Evolutionary conservation across 352 stramenopile genomes (phyloP).

Genomic region (Phytophthora vignae): DNA sequence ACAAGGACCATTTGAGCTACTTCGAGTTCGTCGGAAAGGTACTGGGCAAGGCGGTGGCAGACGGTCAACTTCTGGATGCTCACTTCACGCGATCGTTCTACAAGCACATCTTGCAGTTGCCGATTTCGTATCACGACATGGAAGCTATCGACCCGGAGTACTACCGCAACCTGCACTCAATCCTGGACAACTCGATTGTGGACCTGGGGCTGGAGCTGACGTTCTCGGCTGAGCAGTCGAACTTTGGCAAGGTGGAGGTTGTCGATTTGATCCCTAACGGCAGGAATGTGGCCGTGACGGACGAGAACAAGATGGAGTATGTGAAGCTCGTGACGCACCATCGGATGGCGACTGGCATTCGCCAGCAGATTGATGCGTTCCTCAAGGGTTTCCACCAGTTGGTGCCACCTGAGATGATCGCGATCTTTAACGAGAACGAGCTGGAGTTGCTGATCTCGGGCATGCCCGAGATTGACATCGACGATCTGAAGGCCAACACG

Average conservation of each 20-base stretch:
- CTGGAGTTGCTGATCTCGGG: slow-evolving; percentile 94
- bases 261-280: slow-evolving; percentile 93
- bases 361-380: slow-evolving; percentile 93
- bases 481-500: slow-evolving; percentile 94
- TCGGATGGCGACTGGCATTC: slow-evolving; percentile 99
- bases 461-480: slow-evolving; percentile 95
- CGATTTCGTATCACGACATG: slow-evolving; percentile 99
- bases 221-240: slow-evolving; percentile 92
- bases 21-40: slow-evolving; percentile 99
- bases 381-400: slow-evolving; percentile 93
- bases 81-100: slow-evolving; percentile 99
- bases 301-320: slow-evolving; percentile 96
- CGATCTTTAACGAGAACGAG: slow-evolving; percentile 95
- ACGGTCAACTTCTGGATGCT: slow-evolving; percentile 98
- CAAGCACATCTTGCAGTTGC: slow-evolving; percentile 98
- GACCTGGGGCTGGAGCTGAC: slow-evolving; percentile 92
- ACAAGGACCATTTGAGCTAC: slow-evolving; percentile 99
- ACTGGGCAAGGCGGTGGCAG: slow-evolving; percentile 98
- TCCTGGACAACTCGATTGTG: slow-evolving; percentile 89
- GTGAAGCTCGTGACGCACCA: slow-evolving; percentile 97
- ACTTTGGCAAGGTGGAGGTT: slow-evolving; percentile 90
- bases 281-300: slow-evolving; percentile 85
- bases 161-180: slow-evolving; percentile 93
- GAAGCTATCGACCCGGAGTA: slow-evolving; percentile 98
- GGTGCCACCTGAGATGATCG: slow-evolving; percentile 90